phyloP scores from a whole-genome alignment of 306 rosid species.

The Fragaria vesca region DNA sequence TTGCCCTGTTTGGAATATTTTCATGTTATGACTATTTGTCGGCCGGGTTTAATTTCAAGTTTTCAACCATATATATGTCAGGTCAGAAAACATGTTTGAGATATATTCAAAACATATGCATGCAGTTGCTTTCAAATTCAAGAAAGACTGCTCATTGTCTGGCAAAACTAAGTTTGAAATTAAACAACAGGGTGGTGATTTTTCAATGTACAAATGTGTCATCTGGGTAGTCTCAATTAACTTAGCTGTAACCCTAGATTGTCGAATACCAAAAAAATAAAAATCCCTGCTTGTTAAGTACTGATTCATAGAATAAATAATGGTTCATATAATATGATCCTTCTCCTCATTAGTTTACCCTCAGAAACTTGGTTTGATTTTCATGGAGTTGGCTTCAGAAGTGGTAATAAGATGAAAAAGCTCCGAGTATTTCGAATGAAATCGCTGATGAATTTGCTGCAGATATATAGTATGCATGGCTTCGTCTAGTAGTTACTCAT shows the following conservation, averaged over 20 bases:
- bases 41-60: not conserved
- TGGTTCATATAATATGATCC: not conserved
- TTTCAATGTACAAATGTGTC: not conserved
- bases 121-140: constrained; percentile 19
- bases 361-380: not conserved
- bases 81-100: not conserved
- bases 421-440: not conserved
- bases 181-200: not conserved
- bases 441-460: not conserved
- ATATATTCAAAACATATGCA: not conserved
- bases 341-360: not conserved
- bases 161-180: constrained; percentile 33
- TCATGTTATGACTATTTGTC: not conserved
- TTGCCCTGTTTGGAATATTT: not conserved
- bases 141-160: constrained; percentile 28
- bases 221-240: not conserved
- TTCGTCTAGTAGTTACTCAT: constrained; percentile 58
- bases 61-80: not conserved
- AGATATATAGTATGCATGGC: constrained; percentile 18
- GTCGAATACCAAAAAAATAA: not conserved
- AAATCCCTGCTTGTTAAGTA: not conserved
- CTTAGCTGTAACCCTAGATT: constrained; percentile 3
- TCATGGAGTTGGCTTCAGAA: not conserved
- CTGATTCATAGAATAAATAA: not conserved
- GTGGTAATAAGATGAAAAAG: not conserved